These are phyloP conservation scores for Cutaneotrichosporon sp. DNA, from an alignment of 1,284 basidiomycete genomes.

Conservation along the genomic window DNA sequence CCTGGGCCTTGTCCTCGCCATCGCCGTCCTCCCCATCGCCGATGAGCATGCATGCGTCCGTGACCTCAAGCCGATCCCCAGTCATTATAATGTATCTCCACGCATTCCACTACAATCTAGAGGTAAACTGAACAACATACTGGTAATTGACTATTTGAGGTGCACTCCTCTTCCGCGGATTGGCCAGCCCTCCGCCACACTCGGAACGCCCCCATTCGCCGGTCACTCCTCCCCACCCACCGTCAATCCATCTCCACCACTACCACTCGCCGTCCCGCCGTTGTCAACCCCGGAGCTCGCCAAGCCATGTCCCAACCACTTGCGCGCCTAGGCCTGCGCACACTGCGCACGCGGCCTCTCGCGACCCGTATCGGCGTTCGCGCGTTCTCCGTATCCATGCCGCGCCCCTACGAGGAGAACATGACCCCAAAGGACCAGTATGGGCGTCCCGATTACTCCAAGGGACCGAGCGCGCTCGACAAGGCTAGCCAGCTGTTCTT, in stretches of 20 bases:
- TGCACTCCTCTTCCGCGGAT: neutral
- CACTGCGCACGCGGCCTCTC: slow-evolving; percentile 9
- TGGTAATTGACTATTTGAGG: neutral
- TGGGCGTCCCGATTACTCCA: slow-evolving; percentile 47
- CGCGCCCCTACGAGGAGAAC: slow-evolving; percentile 11
- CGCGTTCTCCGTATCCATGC: slow-evolving; percentile 14
- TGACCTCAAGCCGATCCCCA: no score
- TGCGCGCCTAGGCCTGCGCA: slow-evolving; percentile 26
- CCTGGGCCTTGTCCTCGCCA: no score
- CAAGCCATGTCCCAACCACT: slow-evolving; percentile 24
- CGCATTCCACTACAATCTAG: neutral
- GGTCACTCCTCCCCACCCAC: neutral
- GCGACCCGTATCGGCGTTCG: slow-evolving; percentile 12
- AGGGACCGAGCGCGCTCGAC: slow-evolving; percentile 84
- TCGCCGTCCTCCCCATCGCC: neutral
- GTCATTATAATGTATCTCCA: neutral
- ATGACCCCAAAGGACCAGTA: neutral
- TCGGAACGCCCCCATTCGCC: slow-evolving; percentile 9
- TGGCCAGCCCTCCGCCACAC: slow-evolving; percentile 8
- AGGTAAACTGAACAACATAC: neutral
- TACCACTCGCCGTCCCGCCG: slow-evolving; percentile 1
- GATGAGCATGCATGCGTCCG: neutral
- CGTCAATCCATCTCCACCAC: neutral
- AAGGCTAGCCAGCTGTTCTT: slow-evolving; percentile 97
- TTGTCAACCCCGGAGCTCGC: neutral